Base-by-base conservation (phyloP, 345 rosid species). In the Murraya koenigii region DNA sequence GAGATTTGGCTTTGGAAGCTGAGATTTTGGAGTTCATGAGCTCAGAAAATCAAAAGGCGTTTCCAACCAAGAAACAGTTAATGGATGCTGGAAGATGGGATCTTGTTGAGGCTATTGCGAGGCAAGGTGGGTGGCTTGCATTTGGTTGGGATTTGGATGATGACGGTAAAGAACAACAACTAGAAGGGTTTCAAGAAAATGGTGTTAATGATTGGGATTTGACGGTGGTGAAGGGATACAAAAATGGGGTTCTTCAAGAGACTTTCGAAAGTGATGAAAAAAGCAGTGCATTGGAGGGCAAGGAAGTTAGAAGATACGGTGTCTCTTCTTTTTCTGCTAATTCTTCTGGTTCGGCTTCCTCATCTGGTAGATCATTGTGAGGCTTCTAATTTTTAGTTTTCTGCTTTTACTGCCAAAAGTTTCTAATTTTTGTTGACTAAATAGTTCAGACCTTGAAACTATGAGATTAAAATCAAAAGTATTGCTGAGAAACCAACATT, bases 11-110 rank as follows among this genome's bases (percentile, higher is more conserved):
- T 47, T 81, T 93, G 84, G 98, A 95, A 67, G 85, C 83, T 32
- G 93, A 92, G 87, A 87, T 95, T 83, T 83, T 93, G 93, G 94
- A 93, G 88, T 95, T 92, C 59, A 90, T 93, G 99, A 80, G 76
- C 66, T 93, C 97, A 0, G 92, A 81, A 82, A 87, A 83, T 8
- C 94, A 95, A 15, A 83, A 84, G 44, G 72, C 66, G 82, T 93
- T 93, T 88, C 98, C 99, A 1, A 88, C 82, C 73, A 93, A 87
- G 88, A 87, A 86, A 30, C 87, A 92, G 77, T 78, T 93, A 61
- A 71, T 89, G 75, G 82, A 88, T 49, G 89, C 85, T 10, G 96
- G 89, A 82, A 90, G 98, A 85, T 76, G 80, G 84, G 99, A 95
- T 86, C 90, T 93, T 81, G 96, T 84, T 26, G 91, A 88, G 79